Conservation (phyloP, 768 basidiomycete species). For the Calocera cornea region DNA sequence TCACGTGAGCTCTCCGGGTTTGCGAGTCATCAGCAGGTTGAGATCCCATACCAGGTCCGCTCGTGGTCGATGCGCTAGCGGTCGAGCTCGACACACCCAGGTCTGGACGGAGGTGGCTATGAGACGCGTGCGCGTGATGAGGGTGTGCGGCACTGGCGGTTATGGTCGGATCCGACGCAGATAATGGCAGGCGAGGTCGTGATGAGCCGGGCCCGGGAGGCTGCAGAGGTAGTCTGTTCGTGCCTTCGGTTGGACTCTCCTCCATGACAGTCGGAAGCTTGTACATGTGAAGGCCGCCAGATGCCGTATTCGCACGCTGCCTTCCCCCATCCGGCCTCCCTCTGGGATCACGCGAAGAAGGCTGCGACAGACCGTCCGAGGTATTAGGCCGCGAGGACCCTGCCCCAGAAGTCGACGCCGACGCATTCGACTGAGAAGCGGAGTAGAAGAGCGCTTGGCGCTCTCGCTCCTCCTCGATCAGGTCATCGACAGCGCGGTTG, state of each 20-base stretch:
- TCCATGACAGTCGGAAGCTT: neutral
- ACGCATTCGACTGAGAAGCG: neutral
- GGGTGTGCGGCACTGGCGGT: neutral
- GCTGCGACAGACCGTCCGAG: too few species aligned
- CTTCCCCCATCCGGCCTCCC: neutral
- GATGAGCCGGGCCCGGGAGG: neutral
- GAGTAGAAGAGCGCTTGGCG: neutral
- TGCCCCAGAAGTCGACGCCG: neutral
- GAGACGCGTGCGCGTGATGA: too few species aligned
- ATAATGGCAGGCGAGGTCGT: neutral
- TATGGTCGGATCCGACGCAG: neutral
- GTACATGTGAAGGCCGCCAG: neutral
- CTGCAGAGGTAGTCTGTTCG: neutral
- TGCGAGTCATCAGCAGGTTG: neutral
- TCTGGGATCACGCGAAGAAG: too few species aligned
- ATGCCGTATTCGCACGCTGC: neutral
- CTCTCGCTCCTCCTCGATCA: neutral
- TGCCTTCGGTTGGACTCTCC: neutral
- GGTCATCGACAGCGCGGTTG: neutral
- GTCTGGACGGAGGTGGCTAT: neutral
- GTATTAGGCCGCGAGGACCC: neutral
- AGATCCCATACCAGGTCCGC: too few species aligned
- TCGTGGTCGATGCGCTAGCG: too few species aligned
- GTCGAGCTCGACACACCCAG: neutral
- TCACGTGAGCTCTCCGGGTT: neutral